Evolutionary conservation across 371 early-diverging fungal genomes (phyloP), one percentile per base, ranked within the genome.

Genomic region (Mortierella sp.): DNA sequence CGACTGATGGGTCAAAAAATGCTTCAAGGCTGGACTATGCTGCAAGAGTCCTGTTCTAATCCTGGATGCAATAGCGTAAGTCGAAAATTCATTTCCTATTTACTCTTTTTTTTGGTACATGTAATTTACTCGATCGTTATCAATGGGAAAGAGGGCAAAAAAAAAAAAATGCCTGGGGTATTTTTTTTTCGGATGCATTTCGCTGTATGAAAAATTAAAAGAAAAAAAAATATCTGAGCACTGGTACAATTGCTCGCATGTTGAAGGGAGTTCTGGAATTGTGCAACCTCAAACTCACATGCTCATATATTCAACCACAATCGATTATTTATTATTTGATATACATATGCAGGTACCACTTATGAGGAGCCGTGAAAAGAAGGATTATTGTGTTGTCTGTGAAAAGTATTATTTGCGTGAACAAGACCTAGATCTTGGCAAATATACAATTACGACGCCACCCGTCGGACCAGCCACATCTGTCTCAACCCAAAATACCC

Each of bases 21-120:
- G 80, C 82, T 93, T 32, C 87, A 88, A 29, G 89, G 90, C 26
- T 93, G 93, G 93, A 76, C 91, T 6, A 64, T 93, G 56, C 75
- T 91, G 4, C 89, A 91, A 56, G 91, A 91, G 15, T 78, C 84
- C 15, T 93, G 93, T 67, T 89, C 88, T 17, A 89, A 84, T 42
- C 70, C 70, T 1, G 55, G 69, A 17, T 91, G 93, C 65, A 88
- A 85, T 69, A 89, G 87, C 26, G 93, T 90, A 86, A 77, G 82
- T 69, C 26, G 7, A 22, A 31, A 40, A 32, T 56, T 53, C 15
- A 42, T 53, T 58, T 19, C 35, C 19, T 6, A 28, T 45, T 1
- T 35, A 34, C 19, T 13, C n/a, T 17, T 54, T n/a, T n/a, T n/a
- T n/a, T n/a, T n/a, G n/a, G n/a, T n/a, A n/a, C n/a, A n/a, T 28